Percentiles rank a stretch among this genome's conserved stretches.
Evolutionary conservation across 257 asterid species (phyloP).

Genomic region (Rauvolfia tetraphylla): DNA sequence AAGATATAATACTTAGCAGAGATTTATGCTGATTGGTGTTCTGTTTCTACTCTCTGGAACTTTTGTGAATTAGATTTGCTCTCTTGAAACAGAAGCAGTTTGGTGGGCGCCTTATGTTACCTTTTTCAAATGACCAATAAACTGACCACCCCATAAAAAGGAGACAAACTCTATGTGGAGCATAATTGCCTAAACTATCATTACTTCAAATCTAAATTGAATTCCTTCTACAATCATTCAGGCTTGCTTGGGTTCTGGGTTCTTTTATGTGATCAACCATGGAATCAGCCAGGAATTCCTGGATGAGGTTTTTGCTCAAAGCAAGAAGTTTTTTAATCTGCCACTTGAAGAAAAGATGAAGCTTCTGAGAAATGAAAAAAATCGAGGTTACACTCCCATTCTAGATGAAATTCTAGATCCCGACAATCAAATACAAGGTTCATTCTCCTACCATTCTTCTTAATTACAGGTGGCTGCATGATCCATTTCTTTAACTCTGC

Average conservation of each 20-base stretch:
- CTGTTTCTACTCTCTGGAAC: too few relatives aligned
- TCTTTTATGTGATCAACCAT: conserved; percentile 85
- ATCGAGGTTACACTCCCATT: conserved; percentile 89
- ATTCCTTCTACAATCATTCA: conserved; percentile 19
- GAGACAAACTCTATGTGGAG: too few relatives aligned
- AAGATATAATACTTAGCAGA: too few relatives aligned
- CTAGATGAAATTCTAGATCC: conserved; percentile 76
- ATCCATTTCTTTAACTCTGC: neutral
- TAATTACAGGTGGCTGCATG: neutral
- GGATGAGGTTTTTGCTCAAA: conserved; percentile 76
- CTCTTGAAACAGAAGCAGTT: too few relatives aligned
- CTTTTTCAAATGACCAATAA: too few relatives aligned
- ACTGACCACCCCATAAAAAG: too few relatives aligned
- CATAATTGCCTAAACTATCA: neutral
- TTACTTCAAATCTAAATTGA: neutral
- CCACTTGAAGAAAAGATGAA: conserved; percentile 77
- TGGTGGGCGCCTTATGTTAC: neutral
- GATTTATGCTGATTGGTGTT: neutral
- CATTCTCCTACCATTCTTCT: conserved; percentile 10
- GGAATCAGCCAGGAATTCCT: conserved; percentile 65
- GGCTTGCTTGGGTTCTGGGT: conserved; percentile 91
- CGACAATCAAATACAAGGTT: conserved; percentile 67
- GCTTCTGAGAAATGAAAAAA: conserved; percentile 60
- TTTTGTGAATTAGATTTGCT: too few relatives aligned
- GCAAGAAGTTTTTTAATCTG: conserved; percentile 62